Conservation (phyloP, 1,284 basidiomycete species). For the Fereydounia khargensis region DNA sequence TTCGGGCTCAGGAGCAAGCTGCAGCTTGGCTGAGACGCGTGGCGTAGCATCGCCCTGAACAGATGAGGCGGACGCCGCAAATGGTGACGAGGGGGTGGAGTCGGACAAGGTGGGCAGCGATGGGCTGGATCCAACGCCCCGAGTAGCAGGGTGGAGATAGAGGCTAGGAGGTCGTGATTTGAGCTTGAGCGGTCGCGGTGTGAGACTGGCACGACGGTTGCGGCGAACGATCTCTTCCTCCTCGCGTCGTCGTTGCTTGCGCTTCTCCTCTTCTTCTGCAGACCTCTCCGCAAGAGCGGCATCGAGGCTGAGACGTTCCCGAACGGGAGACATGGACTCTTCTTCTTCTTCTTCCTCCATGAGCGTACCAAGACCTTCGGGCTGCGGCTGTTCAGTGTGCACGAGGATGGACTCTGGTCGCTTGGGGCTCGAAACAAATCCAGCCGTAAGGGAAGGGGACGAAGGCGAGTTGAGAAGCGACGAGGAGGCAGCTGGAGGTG, state of each 20-base stretch:
- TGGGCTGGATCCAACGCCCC: constrained; percentile 15
- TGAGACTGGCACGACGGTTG: constrained; percentile 33
- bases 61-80: too few relatives aligned
- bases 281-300: constrained; percentile 10
- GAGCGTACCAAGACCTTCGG: constrained; percentile 43
- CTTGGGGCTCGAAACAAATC: constrained; percentile 18
- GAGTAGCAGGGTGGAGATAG: constrained; percentile 26
- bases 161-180: constrained; percentile 47
- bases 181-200: constrained; percentile 49
- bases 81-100: constrained; percentile 1
- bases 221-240: constrained; percentile 40
- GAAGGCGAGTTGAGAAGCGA: constrained; percentile 9
- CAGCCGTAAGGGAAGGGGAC: constrained; percentile 12
- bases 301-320: constrained; percentile 25
- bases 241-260: constrained; percentile 23
- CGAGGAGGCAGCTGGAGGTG: constrained; percentile 1
- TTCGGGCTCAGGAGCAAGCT: too few relatives aligned
- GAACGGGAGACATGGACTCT: constrained; percentile 30
- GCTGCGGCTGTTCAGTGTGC: constrained; percentile 21
- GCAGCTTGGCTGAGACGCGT: too few relatives aligned
- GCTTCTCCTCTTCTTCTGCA: constrained; percentile 7
- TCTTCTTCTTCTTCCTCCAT: constrained; percentile 51
- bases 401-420: constrained; percentile 29
- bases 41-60: too few relatives aligned
- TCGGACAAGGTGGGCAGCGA: constrained; percentile 21